phyloP scores from a whole-genome alignment of 805 yeast species.

The Pichia gijzeniarum region DNA sequence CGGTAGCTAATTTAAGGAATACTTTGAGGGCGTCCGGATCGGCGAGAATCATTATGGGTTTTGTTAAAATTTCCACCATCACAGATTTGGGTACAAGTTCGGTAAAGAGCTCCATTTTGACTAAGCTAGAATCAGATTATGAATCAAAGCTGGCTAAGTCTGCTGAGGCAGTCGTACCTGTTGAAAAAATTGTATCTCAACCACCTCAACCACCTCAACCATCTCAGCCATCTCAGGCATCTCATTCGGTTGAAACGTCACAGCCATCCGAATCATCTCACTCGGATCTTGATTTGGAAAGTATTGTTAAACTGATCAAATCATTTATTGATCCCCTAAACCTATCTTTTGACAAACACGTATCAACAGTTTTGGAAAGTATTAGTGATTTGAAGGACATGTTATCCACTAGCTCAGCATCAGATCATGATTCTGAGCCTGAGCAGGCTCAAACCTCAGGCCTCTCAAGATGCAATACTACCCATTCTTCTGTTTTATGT shows the following conservation, averaged over 20 bases:
- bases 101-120: conserved; percentile 3
- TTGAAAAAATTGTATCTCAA: no score
- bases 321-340: conserved; percentile 5
- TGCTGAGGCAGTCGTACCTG: no score
- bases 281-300: neutral
- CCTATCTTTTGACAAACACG: neutral
- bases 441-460: no score
- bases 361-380: neutral
- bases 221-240: no score
- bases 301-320: neutral
- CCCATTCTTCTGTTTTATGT: conserved; percentile 24
- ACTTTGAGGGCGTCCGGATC: neutral
- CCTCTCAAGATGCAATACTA: conserved; percentile 2
- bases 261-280: neutral
- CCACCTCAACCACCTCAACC: no score
- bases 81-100: neutral
- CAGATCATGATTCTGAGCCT: no score
- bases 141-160: no score
- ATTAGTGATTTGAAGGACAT: conserved; percentile 2
- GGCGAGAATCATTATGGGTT: conserved; percentile 3
- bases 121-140: neutral
- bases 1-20: neutral
- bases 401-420: neutral
- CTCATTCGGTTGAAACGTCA: no score
- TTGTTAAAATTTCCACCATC: conserved; percentile 11